Base-by-base conservation (phyloP, 192 early-diverging fungal species). In the Coemansia javaensis region DNA sequence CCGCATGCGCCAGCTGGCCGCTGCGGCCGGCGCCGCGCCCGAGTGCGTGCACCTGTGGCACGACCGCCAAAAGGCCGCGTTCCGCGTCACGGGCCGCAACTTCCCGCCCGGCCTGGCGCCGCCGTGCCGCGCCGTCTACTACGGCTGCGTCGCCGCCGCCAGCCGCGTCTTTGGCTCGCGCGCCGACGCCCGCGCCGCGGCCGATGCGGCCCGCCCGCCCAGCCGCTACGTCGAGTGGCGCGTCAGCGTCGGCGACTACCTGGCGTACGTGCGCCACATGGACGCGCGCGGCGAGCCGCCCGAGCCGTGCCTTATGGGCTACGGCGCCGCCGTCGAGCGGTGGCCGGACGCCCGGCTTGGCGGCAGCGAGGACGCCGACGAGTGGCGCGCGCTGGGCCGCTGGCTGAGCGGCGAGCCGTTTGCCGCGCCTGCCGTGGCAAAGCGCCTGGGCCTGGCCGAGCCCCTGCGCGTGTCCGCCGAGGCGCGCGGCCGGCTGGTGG, bases 31-130 rank as follows among this genome's bases (percentile, higher is more conserved):
- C 9, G 61, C 50, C 10, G 8, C 32, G 5, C 27, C 64, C 10
- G 59, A 59, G 42, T 53, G 68, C 40, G 68, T 64, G 18, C 59
- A 72, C 44, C 28, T 72, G 25, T 64, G 61, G 68, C 68, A 72
- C 38, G 68, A 72, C 52, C 64, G 64, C 36, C 68, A 72, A 37
- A 72, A 72, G 42, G 68, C 68, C 12, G 68, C 68, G 2, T 72
- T 56, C 50, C 60, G 68, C 8, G 49, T 72, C 21, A 72, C 64
- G 46, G 63, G 61, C 27, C 53, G 50, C 32, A 42, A 49, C 20
- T 72, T 56, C 31, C 68, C 68, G 1, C 33, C 32, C 33, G 42
- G 51, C n/a, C 49, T 72, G 22, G 17, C 53, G 16, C 61, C 68
- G 27, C 68, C 68, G 0, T 72, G 68, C 31, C 61, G 68, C 44